Base-by-base conservation (phyloP, 768 basidiomycete species). In the Trametes sanguinea region DNA sequence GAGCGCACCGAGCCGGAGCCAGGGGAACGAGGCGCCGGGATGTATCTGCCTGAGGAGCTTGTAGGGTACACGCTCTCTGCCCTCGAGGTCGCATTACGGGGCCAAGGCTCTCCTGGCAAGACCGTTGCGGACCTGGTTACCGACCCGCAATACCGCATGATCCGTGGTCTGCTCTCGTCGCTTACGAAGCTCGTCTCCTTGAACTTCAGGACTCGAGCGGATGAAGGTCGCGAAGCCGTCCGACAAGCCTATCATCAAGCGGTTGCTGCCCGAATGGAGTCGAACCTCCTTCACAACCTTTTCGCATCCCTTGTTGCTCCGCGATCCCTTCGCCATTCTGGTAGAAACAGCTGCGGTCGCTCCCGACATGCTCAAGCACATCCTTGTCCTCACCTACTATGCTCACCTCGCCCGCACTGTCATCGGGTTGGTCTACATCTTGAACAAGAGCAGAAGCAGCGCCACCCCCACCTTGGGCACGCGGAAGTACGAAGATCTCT, bases 21-120 rank as follows among this genome's bases (percentile, higher is more conserved):
- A 2, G 83, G 85, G 2, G 90, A 93, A 62, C 82, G 92, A 29
- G 94, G 94, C 1, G 83, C 85, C 0, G 93, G 94, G 5, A 83
- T 95, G 50, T 98, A 97, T 70, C 79, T 99, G 1, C 94, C 97
- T 0, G 92, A 96, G 66, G 94, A 98, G 65, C 77, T 98, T 14
- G 78, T 96, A 40, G 91, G 90, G 3, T 98, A 96, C 73, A 95
- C 95, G 3, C 81, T 98, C 40, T 79, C 89, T 2, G 79, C 85
- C 6, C 82, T 94, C 56, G 97, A 98, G 75, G 83, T 91, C 14
- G 82, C 90, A 0, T 85, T 89, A 61, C 83, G 97, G 29, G 94
- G 94, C 2, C 73, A 81, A 17, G 81, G 81, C 10, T 67, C 75
- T 0, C 73, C 76, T 4, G 77, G 75, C 9, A 80, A 76, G 39